Evolutionary conservation across 306 rosid genomes (phyloP).

Genomic region (Cucurbita ficifolia): DNA sequence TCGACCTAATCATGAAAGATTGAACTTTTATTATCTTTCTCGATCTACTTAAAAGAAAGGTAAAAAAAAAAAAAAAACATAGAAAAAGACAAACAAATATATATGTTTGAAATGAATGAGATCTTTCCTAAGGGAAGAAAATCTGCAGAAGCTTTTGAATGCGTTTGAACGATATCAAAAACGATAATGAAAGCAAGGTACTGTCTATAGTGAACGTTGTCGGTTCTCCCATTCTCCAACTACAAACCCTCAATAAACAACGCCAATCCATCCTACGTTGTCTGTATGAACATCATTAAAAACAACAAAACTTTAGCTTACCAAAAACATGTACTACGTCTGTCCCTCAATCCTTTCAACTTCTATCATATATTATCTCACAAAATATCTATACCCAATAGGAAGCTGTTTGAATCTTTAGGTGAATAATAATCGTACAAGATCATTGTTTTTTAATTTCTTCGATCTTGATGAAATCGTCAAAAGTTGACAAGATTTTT

Average conservation of each 20-base stretch:
- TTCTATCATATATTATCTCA: neutral
- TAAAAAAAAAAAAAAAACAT: no score
- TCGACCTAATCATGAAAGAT: no score
- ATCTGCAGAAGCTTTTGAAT: neutral
- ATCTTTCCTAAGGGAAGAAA: neutral
- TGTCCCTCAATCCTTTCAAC: neutral
- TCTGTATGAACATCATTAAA: neutral
- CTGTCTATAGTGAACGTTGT: neutral
- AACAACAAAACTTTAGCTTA: neutral
- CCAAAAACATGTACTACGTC: neutral
- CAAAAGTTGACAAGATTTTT: neutral
- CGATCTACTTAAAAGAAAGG: no score
- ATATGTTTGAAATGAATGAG: neutral
- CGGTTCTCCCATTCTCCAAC: neutral
- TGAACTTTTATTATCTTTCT: no score
- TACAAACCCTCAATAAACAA: no score
- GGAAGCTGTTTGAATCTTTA: neutral
- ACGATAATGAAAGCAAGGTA: neutral
- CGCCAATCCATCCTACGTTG: no score
- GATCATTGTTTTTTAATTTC: neutral
- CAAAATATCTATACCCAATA: neutral
- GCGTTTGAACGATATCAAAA: neutral
- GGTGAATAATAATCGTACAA: neutral
- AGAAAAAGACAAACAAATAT: neutral
- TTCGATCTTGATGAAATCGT: neutral